A percentile compares a stretch with the other conserved stretches of the same genome.
Evolutionary conservation across 257 asterid species (phyloP).

Genomic region (Forsythia suspensa): DNA sequence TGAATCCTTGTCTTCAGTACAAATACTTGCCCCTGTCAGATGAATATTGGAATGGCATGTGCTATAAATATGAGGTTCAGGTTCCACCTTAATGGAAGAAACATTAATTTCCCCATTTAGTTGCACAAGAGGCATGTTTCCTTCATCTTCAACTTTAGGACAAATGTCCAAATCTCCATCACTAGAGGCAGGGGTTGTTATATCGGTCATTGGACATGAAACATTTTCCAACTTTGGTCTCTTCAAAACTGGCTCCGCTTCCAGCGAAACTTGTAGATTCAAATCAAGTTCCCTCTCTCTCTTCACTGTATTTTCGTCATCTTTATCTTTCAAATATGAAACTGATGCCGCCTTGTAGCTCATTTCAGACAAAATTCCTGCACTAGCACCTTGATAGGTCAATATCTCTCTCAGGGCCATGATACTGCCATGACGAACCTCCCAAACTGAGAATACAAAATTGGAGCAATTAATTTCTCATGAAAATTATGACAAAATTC

Average conservation of each 20-base stretch:
- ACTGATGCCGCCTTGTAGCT: constrained; percentile 32
- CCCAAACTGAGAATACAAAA: constrained; percentile 78
- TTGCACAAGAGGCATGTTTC: constrained; percentile 28
- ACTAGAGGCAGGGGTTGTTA: constrained; percentile 18
- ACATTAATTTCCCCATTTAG: constrained; percentile 53
- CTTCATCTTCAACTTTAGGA: constrained; percentile 52
- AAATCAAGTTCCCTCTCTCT: constrained; percentile 74
- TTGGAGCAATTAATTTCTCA: constrained; percentile 20
- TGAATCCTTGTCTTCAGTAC: constrained; percentile 47
- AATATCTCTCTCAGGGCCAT: constrained; percentile 99
- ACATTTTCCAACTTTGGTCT: constrained; percentile 71
- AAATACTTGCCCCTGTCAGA: constrained; percentile 32
- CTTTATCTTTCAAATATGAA: constrained; percentile 40
- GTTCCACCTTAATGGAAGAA: constrained; percentile 50
- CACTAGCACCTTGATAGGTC: constrained; percentile 91
- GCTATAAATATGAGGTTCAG: constrained; percentile 44
- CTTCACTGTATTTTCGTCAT: constrained; percentile 39
- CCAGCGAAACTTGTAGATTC: constrained; percentile 59
- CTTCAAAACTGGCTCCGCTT: constrained; percentile 70
- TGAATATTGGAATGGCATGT: constrained; percentile 31
- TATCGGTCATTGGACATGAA: constrained; percentile 31
- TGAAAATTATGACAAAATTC: constrained; percentile 16
- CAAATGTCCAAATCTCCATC: constrained; percentile 40
- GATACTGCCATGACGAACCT: constrained; percentile 98
- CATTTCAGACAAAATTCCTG: constrained; percentile 74